Evolutionary conservation across 176 grass and related monocot genomes (phyloP).

Genomic region (Saccharum officinarum): DNA sequence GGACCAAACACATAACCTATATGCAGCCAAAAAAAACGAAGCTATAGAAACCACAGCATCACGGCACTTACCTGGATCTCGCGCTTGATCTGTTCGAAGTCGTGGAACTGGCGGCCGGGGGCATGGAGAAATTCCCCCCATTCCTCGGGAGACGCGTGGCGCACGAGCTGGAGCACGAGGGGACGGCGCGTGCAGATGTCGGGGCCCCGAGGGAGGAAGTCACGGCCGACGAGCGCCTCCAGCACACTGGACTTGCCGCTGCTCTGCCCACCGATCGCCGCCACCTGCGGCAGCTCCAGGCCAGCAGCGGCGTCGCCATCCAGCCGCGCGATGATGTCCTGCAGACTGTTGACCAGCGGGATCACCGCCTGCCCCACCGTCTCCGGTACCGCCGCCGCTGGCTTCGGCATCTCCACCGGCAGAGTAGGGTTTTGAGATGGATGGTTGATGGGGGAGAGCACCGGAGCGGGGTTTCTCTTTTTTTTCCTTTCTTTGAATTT

Average conservation of each 20-base stretch:
- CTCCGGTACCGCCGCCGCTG: constrained; percentile 35
- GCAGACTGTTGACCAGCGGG: constrained; percentile 68
- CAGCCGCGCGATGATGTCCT: constrained; percentile 73
- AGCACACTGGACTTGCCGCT: constrained; percentile 97
- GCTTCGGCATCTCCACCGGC: constrained; percentile 35
- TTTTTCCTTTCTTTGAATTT: not conserved
- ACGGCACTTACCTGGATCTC: constrained; percentile 76
- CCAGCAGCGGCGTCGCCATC: constrained; percentile 47
- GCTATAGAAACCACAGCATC: not conserved
- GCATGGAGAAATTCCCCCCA: constrained; percentile 92
- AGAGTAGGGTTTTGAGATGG: constrained; percentile 37
- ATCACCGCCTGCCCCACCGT: constrained; percentile 57
- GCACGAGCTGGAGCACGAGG: constrained; percentile 86
- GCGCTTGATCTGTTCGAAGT: constrained; percentile 77
- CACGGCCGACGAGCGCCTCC: constrained; percentile 85
- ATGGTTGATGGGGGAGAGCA: not conserved
- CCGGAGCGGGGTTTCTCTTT: not conserved
- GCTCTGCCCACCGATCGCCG: constrained; percentile 83
- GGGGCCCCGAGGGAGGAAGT: constrained; percentile 82
- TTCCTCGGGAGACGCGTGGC: constrained; percentile 55
- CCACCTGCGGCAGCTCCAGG: constrained; percentile 83
- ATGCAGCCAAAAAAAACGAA: constrained; percentile 10
- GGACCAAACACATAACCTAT: not conserved
- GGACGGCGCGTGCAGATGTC: constrained; percentile 86
- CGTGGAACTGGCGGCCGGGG: constrained; percentile 61